Evolutionary conservation across 768 basidiomycete species (phyloP).

Genomic region (Tricholoma flavovirens): DNA sequence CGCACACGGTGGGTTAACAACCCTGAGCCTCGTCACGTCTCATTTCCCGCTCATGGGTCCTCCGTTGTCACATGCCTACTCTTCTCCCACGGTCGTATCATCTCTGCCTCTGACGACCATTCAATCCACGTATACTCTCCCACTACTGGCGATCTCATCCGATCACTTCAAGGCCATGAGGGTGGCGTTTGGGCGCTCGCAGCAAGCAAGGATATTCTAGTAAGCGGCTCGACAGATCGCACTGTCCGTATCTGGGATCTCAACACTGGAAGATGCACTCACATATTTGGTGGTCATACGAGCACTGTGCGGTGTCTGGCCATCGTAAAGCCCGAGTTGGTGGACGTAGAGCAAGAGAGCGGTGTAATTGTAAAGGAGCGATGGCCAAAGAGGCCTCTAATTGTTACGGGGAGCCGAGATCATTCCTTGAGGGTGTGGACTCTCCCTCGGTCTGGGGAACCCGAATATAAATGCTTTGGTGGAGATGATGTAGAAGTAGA

Average conservation of each 20-base stretch:
- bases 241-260: conserved; percentile 93
- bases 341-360: conserved; percentile 64
- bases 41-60: conserved; percentile 83
- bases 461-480: conserved; percentile 66
- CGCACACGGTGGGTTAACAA: conserved; percentile 76
- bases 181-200: conserved; percentile 98
- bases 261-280: conserved; percentile 72
- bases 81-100: conserved; percentile 91
- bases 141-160: conserved; percentile 67
- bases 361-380: conserved; percentile 63
- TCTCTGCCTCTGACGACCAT: conserved; percentile 96
- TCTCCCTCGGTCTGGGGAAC: conserved; percentile 55
- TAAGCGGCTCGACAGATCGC: conserved; percentile 90
- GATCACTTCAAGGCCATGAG: conserved; percentile 82
- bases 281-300: conserved; percentile 94
- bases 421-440: conserved; percentile 59
- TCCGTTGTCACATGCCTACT: conserved; percentile 95
- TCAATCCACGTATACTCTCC: conserved; percentile 94
- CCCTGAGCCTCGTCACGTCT: conserved; percentile 65
- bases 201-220: conserved; percentile 79
- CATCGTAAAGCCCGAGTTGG: conserved; percentile 89
- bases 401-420: conserved; percentile 73
- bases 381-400: conserved; percentile 60
- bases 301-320: conserved; percentile 94
- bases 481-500: conserved; percentile 58